These are phyloP conservation scores for Botrytis squamosa DNA, from an alignment of 2,329 filamentous ascomycete genomes.

Conservation along the genomic window DNA sequence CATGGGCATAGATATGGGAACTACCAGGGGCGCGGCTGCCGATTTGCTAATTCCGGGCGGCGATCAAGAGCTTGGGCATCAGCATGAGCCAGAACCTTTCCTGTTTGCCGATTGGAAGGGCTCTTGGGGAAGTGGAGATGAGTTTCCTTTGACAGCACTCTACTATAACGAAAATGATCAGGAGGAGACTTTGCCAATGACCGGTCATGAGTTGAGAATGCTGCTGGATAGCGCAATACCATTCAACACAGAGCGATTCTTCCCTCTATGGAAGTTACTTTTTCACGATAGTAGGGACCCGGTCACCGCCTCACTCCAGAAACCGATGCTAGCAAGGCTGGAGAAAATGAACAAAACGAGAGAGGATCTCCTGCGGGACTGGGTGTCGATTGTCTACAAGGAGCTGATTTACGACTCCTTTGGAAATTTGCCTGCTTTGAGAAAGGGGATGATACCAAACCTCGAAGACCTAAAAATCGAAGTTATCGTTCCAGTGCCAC, in stretches of 20 bases:
- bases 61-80: background rate
- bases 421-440: background rate
- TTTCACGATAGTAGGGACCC: conserved; percentile 7
- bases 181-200: background rate
- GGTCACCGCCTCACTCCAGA: background rate
- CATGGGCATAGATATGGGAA: conserved; percentile 9
- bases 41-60: background rate
- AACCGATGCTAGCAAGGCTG: background rate
- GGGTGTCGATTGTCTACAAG: background rate
- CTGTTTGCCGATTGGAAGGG: background rate
- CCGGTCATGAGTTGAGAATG: background rate
- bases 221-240: background rate
- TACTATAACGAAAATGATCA: background rate
- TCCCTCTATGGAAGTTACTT: conserved; percentile 8
- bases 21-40: conserved; percentile 3
- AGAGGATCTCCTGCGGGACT: background rate
- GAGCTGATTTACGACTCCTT: background rate
- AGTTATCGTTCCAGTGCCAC: background rate
- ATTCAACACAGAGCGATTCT: conserved; percentile 1
- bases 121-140: background rate
- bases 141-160: background rate
- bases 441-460: background rate
- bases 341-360: background rate
- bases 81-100: background rate
- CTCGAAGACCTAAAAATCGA: background rate